phyloP scores from a whole-genome alignment of 1,284 basidiomycete species.

The Malassezia arunalokei region DNA sequence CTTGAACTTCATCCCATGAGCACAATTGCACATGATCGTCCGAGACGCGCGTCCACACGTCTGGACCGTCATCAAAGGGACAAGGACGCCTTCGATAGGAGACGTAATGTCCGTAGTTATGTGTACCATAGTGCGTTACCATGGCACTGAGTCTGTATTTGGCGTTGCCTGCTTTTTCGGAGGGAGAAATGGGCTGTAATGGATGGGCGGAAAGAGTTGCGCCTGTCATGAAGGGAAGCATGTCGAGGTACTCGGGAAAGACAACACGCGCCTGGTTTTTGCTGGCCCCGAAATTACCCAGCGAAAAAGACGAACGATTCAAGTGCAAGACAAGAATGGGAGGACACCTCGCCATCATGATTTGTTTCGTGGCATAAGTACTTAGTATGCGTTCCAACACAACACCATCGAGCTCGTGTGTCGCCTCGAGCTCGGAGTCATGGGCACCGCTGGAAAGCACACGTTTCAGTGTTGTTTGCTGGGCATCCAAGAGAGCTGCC shows the following conservation, averaged over 20 bases:
- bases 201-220: constrained; percentile 21
- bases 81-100: constrained; percentile 24
- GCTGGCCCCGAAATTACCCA: constrained; percentile 23
- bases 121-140: constrained; percentile 42
- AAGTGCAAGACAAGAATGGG: constrained; percentile 33
- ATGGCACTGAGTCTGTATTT: constrained; percentile 27
- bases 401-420: constrained; percentile 4
- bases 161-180: neutral
- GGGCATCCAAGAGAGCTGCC: neutral
- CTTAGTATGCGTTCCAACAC: constrained; percentile 16
- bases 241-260: constrained; percentile 34
- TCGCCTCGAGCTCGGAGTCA: constrained; percentile 26
- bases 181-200: neutral
- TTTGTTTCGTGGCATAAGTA: constrained; percentile 34
- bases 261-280: constrained; percentile 37
- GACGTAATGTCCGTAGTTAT: constrained; percentile 42
- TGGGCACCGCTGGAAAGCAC: constrained; percentile 23
- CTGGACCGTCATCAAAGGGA: neutral
- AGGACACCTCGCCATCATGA: constrained; percentile 36
- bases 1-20: constrained; percentile 26
- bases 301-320: constrained; percentile 33
- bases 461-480: neutral
- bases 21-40: constrained; percentile 31
- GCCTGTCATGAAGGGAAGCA: constrained; percentile 24
- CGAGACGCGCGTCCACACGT: constrained; percentile 34